phyloP scores from a whole-genome alignment of 768 basidiomycete species.

The Dacryopinax spathularia region DNA sequence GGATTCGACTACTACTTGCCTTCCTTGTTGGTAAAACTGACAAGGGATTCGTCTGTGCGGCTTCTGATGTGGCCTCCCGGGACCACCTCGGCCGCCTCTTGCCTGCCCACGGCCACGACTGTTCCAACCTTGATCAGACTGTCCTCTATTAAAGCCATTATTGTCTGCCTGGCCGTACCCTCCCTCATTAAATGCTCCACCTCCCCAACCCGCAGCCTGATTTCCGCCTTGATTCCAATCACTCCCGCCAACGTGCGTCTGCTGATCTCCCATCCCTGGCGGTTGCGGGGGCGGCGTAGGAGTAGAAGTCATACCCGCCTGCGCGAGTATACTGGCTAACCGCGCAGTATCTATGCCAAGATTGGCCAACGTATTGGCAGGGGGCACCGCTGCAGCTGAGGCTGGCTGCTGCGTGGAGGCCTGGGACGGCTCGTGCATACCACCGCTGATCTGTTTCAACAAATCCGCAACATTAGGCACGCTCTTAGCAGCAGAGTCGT shows the following conservation, averaged over 20 bases:
- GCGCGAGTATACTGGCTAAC: not conserved
- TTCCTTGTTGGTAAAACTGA: conserved; percentile 83
- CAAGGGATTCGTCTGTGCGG: conserved; percentile 76
- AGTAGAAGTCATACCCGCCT: not conserved
- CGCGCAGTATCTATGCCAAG: not conserved
- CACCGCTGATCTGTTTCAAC: conserved; percentile 44
- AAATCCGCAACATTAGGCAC: conserved; percentile 47
- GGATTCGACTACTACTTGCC: conserved; percentile 54
- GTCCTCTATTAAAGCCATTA: conserved; percentile 1
- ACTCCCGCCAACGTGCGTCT: conserved; percentile 32
- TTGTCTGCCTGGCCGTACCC: conserved; percentile 15
- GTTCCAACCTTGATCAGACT: not conserved
- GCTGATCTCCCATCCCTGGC: conserved; percentile 27
- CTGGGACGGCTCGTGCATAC: conserved; percentile 28
- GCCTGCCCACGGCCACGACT: conserved; percentile 45
- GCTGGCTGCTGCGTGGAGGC: conserved; percentile 22
- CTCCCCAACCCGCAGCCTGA: conserved; percentile 31
- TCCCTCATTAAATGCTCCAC: conserved; percentile 36
- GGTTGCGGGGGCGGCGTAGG: conserved; percentile 21
- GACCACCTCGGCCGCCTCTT: conserved; percentile 37
- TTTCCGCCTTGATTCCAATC: conserved; percentile 31
- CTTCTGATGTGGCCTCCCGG: conserved; percentile 47
- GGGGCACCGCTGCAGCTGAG: conserved; percentile 25
- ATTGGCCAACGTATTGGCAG: conserved; percentile 13
- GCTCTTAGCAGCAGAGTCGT: conserved; percentile 12